Percentiles rank a stretch among this genome's conserved stretches.
Evolutionary conservation across 495 filamentous ascomycete species (phyloP).

Genomic region (Xeromyces bisporus): DNA sequence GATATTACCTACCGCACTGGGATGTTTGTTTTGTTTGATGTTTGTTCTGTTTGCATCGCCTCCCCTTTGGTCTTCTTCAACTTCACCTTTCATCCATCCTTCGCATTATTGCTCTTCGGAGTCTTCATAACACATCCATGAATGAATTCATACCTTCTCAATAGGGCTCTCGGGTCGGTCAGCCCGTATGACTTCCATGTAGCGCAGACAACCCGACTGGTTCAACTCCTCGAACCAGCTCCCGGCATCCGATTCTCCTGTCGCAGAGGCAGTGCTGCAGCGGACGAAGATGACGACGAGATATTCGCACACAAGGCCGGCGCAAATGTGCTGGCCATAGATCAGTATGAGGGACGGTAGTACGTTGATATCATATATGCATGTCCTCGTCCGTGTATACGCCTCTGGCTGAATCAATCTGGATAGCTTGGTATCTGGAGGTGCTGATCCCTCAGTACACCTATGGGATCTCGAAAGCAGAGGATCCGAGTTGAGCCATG

Average conservation of each 20-base stretch:
- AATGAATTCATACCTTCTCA: conserved; percentile 69
- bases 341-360: conserved; percentile 63
- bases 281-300: conserved; percentile 7
- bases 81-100: too few species aligned
- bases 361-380: too few species aligned
- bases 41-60: too few species aligned
- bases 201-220: conserved; percentile 42
- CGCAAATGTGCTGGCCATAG: conserved; percentile 57
- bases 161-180: conserved; percentile 49
- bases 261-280: conserved; percentile 20
- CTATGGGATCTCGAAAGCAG: conserved; percentile 65
- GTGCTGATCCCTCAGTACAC: conserved; percentile 58
- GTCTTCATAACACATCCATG: conserved; percentile 28
- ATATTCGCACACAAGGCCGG: conserved; percentile 55
- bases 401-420: conserved; percentile 5
- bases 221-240: conserved; percentile 42
- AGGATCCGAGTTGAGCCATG: conserved; percentile 23
- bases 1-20: too few species aligned
- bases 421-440: conserved; percentile 60
- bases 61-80: too few species aligned
- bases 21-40: too few species aligned
- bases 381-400: neutral
- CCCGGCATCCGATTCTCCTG: conserved; percentile 52
- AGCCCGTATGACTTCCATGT: conserved; percentile 42
- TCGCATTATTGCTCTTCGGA: too few species aligned